Percentiles rank a stretch among this genome's conserved stretches.
Evolutionary conservation across 108 stramenopile species (phyloP).

Genomic region (Nitzschia sp.): DNA sequence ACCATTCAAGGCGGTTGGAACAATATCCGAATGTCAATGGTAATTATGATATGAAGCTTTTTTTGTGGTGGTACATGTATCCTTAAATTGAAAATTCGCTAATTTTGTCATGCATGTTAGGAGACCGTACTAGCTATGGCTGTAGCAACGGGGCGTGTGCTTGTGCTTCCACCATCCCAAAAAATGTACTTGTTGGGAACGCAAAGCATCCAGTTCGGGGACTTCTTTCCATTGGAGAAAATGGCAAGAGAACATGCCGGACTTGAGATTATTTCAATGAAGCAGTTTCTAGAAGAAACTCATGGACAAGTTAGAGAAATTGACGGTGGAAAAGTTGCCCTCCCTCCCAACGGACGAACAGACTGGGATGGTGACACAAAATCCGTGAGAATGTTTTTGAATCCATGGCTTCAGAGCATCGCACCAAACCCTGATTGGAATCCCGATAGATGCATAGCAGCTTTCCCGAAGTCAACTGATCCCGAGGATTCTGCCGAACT

Average conservation of each 20-base stretch:
- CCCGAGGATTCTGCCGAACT: slow-evolving; percentile 46
- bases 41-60: not conserved
- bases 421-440: slow-evolving; percentile 53
- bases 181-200: slow-evolving; percentile 49
- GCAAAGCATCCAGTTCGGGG: slow-evolving; percentile 31
- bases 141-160: slow-evolving; percentile 84
- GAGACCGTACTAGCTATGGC: slow-evolving; percentile 89
- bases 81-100: not conserved
- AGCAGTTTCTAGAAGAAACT: slow-evolving; percentile 84
- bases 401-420: slow-evolving; percentile 38
- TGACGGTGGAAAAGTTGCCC: slow-evolving; percentile 34
- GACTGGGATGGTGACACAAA: slow-evolving; percentile 73
- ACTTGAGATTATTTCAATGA: slow-evolving; percentile 78
- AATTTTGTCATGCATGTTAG: slow-evolving; percentile 4
- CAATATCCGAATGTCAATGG: slow-evolving; percentile 86
- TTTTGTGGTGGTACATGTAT: not conserved
- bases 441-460: slow-evolving; percentile 48
- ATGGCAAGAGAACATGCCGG: slow-evolving; percentile 76
- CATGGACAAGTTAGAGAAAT: slow-evolving; percentile 49
- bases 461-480: slow-evolving; percentile 54
- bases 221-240: slow-evolving; percentile 53
- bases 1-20: slow-evolving; percentile 83
- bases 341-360: slow-evolving; percentile 64
- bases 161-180: slow-evolving; percentile 58
- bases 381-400: slow-evolving; percentile 8